These are phyloP conservation scores for Oryza coarctata DNA, from an alignment of 176 grass and related monocot species.

Conservation along the genomic window DNA sequence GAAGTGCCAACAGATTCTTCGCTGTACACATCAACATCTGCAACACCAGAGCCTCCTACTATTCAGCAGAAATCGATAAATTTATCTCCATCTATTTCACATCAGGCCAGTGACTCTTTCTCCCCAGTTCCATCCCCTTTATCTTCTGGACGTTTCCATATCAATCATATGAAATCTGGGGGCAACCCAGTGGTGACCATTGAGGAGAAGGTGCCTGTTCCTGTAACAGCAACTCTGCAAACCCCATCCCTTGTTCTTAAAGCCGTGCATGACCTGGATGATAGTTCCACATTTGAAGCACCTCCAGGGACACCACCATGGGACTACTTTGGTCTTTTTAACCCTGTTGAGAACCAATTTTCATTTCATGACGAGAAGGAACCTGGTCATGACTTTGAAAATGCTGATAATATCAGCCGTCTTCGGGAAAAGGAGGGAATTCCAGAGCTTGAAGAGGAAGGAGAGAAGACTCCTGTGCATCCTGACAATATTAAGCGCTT, in stretches of 20 bases:
- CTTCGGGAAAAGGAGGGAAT: constrained; percentile 92
- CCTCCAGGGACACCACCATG: constrained; percentile 62
- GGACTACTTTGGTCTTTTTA: constrained; percentile 97
- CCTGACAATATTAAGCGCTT: constrained; percentile 44
- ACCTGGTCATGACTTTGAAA: constrained; percentile 56
- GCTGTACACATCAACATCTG: constrained; percentile 69
- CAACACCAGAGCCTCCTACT: constrained; percentile 54
- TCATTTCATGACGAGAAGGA: constrained; percentile 68
- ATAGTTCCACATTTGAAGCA: constrained; percentile 69
- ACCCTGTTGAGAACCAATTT: constrained; percentile 63
- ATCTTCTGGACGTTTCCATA: constrained; percentile 59
- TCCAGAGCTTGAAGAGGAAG: constrained; percentile 94
- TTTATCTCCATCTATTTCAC: constrained; percentile 59
- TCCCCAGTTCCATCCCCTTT: constrained; percentile 72
- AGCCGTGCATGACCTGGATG: constrained; percentile 52
- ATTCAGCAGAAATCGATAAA: constrained; percentile 50
- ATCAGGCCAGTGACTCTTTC: constrained; percentile 66
- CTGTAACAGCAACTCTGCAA: constrained; percentile 66
- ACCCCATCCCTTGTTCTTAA: constrained; percentile 47
- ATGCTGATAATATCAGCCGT: constrained; percentile 70
- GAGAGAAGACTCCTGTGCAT: constrained; percentile 49
- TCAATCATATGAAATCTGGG: constrained; percentile 87
- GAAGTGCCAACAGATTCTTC: constrained; percentile 57
- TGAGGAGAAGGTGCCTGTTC: constrained; percentile 65
- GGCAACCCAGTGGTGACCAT: constrained; percentile 58